phyloP scores from a whole-genome alignment of 495 filamentous ascomycete species.

The Neurospora sp. region DNA sequence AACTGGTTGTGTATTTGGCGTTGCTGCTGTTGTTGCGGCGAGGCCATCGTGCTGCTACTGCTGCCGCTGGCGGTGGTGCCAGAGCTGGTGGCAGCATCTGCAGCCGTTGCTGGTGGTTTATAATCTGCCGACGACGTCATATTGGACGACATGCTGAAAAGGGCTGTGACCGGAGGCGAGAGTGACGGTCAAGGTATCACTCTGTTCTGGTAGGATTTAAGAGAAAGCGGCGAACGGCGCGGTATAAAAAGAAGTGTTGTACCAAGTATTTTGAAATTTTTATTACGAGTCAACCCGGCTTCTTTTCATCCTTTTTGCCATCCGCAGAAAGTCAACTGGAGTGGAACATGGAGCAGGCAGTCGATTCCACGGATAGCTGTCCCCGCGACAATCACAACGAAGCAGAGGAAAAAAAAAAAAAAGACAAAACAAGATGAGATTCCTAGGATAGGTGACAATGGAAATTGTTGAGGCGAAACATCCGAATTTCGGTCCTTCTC shows the following conservation, averaged over 20 bases:
- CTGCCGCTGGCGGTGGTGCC: neutral
- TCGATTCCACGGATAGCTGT: neutral
- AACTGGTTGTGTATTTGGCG: neutral
- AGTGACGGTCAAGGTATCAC: neutral
- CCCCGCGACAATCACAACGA: neutral
- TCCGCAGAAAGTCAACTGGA: neutral
- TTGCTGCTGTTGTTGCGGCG: neutral
- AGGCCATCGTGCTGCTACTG: neutral
- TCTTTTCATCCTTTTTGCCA: neutral
- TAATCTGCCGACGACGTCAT: neutral
- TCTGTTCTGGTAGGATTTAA: neutral
- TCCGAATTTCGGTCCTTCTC: neutral
- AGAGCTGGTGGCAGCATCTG: conserved; percentile 6
- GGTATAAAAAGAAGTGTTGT: neutral
- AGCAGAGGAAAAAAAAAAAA: neutral
- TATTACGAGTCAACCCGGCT: neutral
- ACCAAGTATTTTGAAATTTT: neutral
- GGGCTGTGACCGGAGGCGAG: neutral
- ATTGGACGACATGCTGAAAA: neutral
- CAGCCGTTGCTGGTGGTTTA: neutral
- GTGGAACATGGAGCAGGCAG: neutral
- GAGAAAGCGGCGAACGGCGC: neutral
- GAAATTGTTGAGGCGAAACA: neutral
- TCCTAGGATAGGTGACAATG: neutral
- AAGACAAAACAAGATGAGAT: no score